phyloP scores from a whole-genome alignment of 2,329 filamentous ascomycete species.

The Fusarium circinatum region DNA sequence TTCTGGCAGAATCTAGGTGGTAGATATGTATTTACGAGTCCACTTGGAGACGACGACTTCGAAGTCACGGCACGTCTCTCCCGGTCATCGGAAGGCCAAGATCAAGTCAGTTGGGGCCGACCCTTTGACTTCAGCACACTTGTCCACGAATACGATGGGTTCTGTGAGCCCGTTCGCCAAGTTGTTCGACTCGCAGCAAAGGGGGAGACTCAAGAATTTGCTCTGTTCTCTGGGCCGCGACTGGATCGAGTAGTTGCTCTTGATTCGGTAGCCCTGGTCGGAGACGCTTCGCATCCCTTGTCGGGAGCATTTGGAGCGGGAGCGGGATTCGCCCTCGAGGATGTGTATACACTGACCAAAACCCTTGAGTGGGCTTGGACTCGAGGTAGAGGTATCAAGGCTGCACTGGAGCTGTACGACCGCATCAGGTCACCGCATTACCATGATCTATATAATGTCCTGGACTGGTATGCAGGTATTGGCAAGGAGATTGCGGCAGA shows the following conservation, averaged over 20 bases:
- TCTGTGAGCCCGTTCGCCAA: slow-evolving; percentile 46
- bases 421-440: slow-evolving; percentile 46
- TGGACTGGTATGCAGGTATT: slow-evolving; percentile 39
- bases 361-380: slow-evolving; percentile 41
- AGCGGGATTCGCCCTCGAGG: slow-evolving; percentile 52
- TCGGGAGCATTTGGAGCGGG: slow-evolving; percentile 57
- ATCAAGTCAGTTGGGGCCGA: slow-evolving; percentile 47
- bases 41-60: slow-evolving; percentile 48
- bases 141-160: slow-evolving; percentile 42
- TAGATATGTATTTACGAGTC: slow-evolving; percentile 49
- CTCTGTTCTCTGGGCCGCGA: slow-evolving; percentile 45
- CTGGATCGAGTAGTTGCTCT: slow-evolving; percentile 42
- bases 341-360: slow-evolving; percentile 41
- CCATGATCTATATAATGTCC: slow-evolving; percentile 37
- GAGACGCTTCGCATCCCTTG: slow-evolving; percentile 65
- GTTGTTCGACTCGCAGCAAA: slow-evolving; percentile 44
- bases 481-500: slow-evolving; percentile 27
- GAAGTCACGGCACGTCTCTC: slow-evolving; percentile 45
- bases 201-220: slow-evolving; percentile 44
- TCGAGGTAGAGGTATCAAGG: slow-evolving; percentile 19
- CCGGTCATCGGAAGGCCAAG: slow-evolving; percentile 33
- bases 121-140: slow-evolving; percentile 36
- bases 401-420: slow-evolving; percentile 43
- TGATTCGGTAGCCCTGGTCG: slow-evolving; percentile 57
- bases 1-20: slow-evolving; percentile 49